Percentiles rank a stretch among this genome's conserved stretches.
phyloP scores from a whole-genome alignment of 768 basidiomycete genomes.

The Pleurotus tuber-regium region DNA sequence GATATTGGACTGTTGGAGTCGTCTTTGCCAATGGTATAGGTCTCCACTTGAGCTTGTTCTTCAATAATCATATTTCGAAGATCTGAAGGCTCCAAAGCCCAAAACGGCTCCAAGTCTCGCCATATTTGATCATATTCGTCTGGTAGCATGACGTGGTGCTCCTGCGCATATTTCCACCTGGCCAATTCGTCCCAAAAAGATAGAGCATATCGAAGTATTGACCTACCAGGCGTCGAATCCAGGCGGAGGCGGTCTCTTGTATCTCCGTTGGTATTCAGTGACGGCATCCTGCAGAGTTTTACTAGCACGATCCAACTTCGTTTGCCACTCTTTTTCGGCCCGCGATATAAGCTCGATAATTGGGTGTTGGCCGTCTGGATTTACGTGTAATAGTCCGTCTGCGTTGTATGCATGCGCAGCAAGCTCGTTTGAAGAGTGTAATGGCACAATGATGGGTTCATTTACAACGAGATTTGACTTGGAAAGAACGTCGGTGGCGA shows the following conservation, averaged over 20 bases:
- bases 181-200: not conserved
- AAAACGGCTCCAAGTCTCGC: constrained; percentile 16
- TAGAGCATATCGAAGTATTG: constrained; percentile 21
- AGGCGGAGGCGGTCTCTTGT: constrained; percentile 62
- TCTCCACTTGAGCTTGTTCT: constrained; percentile 6
- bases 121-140: constrained; percentile 56
- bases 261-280: constrained; percentile 62
- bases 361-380: constrained; percentile 46
- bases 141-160: constrained; percentile 44
- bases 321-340: constrained; percentile 58
- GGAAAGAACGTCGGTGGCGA: not conserved
- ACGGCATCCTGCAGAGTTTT: constrained; percentile 65
- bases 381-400: constrained; percentile 24
- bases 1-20: not conserved
- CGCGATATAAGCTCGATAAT: constrained; percentile 65
- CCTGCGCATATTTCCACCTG: constrained; percentile 46
- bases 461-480: not conserved
- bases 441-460: not conserved
- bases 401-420: constrained; percentile 19
- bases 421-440: constrained; percentile 26
- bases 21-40: constrained; percentile 12
- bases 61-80: constrained; percentile 7
- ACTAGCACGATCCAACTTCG: constrained; percentile 58
- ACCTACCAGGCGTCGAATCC: constrained; percentile 79
- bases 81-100: constrained; percentile 14